A percentile compares a stretch with the other conserved stretches of the same genome.
phyloP scores from a whole-genome alignment of 352 stramenopile genomes.

The Ophiocytium majus region DNA sequence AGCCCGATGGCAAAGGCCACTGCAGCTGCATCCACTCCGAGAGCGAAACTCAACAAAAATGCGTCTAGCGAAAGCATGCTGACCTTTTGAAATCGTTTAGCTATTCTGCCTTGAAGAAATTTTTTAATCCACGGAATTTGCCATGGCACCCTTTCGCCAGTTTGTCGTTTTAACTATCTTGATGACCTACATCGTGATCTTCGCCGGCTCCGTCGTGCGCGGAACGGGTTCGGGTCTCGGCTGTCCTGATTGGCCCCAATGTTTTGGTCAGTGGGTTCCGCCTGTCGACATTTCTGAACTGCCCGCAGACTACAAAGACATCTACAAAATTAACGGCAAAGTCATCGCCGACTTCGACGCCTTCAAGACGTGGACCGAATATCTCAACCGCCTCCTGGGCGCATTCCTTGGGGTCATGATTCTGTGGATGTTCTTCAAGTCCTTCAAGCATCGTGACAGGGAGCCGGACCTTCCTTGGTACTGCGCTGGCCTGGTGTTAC shows the following conservation, averaged over 20 bases:
- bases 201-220: neutral
- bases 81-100: neutral
- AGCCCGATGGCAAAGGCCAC: neutral
- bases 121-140: too few relatives aligned
- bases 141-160: neutral
- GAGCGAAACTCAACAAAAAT: neutral
- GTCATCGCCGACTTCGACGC: neutral
- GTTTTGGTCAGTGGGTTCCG: neutral
- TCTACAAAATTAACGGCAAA: conserved; percentile 11
- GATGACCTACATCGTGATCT: neutral
- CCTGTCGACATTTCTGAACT: neutral
- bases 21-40: neutral
- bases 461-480: neutral
- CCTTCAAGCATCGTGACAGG: conserved; percentile 3
- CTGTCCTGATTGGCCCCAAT: neutral
- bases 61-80: neutral
- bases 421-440: neutral
- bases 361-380: conserved; percentile 14
- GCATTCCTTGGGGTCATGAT: neutral
- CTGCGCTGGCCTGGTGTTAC: neutral
- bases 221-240: neutral
- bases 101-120: neutral
- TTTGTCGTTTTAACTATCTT: neutral
- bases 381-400: neutral
- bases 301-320: neutral